Evolutionary conservation across 805 yeast species (phyloP).

Genomic region (Isabelozyma gotoi): DNA sequence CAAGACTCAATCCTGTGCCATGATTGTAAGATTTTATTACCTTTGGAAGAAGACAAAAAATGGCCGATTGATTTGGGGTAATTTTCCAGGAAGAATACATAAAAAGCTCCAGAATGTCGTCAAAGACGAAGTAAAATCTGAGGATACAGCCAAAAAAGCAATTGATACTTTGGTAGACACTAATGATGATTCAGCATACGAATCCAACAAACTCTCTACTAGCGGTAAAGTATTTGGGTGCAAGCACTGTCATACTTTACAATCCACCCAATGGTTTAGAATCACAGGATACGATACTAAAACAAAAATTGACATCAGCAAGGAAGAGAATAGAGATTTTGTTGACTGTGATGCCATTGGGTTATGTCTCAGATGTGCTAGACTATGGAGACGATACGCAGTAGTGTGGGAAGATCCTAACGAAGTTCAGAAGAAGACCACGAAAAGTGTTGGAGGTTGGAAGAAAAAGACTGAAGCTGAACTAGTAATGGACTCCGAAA

Average conservation of each 20-base stretch:
- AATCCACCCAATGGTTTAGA: conserved; percentile 65
- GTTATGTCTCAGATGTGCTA: conserved; percentile 82
- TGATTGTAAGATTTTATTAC: conserved; percentile 84
- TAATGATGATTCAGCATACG: conserved; percentile 73
- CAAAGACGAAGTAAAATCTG: conserved; percentile 14
- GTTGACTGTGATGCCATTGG: conserved; percentile 46
- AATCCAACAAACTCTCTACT: conserved; percentile 47
- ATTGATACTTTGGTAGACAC: conserved; percentile 57
- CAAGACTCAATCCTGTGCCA: conserved; percentile 68
- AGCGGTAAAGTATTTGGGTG: conserved; percentile 53
- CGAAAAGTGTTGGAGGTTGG: conserved; percentile 52
- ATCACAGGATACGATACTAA: conserved; percentile 58
- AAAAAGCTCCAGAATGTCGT: conserved; percentile 48
- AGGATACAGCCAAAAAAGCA: conserved; percentile 11
- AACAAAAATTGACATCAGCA: conserved; percentile 28
- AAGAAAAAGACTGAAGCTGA: conserved; percentile 67
- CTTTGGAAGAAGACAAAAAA: conserved; percentile 85
- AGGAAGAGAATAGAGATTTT: conserved; percentile 13
- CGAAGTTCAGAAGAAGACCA: conserved; percentile 55
- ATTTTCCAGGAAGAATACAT: conserved; percentile 66
- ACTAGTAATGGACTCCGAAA: conserved; percentile 58
- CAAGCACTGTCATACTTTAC: conserved; percentile 63
- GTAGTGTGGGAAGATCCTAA: conserved; percentile 80
- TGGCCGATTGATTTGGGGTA: conserved; percentile 82
- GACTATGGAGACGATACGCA: conserved; percentile 89